Conservation (phyloP, 2,329 filamentous ascomycete species). For the Zasmidium angulare region DNA sequence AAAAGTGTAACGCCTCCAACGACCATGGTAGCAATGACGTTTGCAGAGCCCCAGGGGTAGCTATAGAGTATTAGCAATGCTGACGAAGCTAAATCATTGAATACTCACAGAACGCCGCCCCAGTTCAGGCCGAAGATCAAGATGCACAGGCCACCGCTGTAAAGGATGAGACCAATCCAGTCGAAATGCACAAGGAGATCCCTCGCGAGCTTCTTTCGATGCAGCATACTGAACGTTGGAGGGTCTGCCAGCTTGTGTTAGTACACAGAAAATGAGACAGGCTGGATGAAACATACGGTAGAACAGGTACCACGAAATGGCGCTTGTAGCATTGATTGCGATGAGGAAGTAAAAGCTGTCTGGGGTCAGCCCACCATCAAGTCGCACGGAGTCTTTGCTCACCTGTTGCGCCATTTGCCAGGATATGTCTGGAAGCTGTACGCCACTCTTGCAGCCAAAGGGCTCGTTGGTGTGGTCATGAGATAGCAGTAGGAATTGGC, state of each 20-base stretch:
- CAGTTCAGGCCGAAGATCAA: slow-evolving; percentile 30
- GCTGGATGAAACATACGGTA: slow-evolving; percentile 22
- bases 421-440: slow-evolving; percentile 25
- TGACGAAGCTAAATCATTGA: neutral
- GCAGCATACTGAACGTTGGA: slow-evolving; percentile 31
- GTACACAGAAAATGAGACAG: neutral
- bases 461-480: slow-evolving; percentile 26
- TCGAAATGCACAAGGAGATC: slow-evolving; percentile 29
- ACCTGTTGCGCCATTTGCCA: slow-evolving; percentile 22
- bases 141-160: slow-evolving; percentile 24
- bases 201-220: slow-evolving; percentile 25
- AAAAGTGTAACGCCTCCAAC: slow-evolving; percentile 28
- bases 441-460: slow-evolving; percentile 26
- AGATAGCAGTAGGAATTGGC: slow-evolving; percentile 28
- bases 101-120: slow-evolving; percentile 29
- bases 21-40: slow-evolving; percentile 31
- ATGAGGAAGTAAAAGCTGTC: slow-evolving; percentile 26
- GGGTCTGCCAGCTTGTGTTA: slow-evolving; percentile 11
- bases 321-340: slow-evolving; percentile 35
- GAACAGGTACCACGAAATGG: slow-evolving; percentile 33
- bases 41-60: slow-evolving; percentile 32
- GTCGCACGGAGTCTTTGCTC: neutral
- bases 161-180: slow-evolving; percentile 28
- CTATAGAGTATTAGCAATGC: slow-evolving; percentile 4
- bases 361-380: too few species aligned